These are phyloP conservation scores for Kazachstania bromeliacearum DNA, from an alignment of 805 yeast species.

Conservation along the genomic window DNA sequence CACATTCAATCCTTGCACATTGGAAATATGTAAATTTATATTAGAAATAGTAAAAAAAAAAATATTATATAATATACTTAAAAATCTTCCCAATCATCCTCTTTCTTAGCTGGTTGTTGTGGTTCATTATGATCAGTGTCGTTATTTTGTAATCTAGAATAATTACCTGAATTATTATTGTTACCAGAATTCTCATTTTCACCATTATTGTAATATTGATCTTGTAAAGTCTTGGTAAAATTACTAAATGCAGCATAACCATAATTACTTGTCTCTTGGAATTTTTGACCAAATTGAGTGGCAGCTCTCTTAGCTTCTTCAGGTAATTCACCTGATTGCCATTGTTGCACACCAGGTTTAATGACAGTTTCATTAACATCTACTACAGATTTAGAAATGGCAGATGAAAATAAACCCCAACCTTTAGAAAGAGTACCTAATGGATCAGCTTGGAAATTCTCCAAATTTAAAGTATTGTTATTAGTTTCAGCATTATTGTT, in stretches of 20 bases:
- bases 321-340: constrained; percentile 63
- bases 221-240: constrained; percentile 40
- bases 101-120: constrained; percentile 1
- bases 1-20: too few species aligned
- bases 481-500: constrained; percentile 1
- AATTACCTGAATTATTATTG: constrained; percentile 35
- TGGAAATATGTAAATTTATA: too few species aligned
- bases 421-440: constrained; percentile 85
- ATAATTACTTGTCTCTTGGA: constrained; percentile 76
- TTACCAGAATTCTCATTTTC: constrained; percentile 28
- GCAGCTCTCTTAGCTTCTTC: constrained; percentile 85
- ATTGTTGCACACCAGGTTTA: constrained; percentile 79
- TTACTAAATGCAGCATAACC: constrained; percentile 60
- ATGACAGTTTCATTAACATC: constrained; percentile 85
- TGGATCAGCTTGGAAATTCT: constrained; percentile 73
- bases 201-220: constrained; percentile 24
- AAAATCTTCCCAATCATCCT: constrained; percentile 6
- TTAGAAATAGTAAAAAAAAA: too few species aligned
- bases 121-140: background rate
- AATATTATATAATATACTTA: too few species aligned
- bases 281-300: constrained; percentile 89
- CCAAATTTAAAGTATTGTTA: constrained; percentile 43
- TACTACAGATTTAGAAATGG: constrained; percentile 71
- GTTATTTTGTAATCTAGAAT: too few species aligned
- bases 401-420: constrained; percentile 86